These are phyloP conservation scores for Coemansia sp. DNA, from an alignment of 192 early-diverging fungal genomes.

Conservation along the genomic window DNA sequence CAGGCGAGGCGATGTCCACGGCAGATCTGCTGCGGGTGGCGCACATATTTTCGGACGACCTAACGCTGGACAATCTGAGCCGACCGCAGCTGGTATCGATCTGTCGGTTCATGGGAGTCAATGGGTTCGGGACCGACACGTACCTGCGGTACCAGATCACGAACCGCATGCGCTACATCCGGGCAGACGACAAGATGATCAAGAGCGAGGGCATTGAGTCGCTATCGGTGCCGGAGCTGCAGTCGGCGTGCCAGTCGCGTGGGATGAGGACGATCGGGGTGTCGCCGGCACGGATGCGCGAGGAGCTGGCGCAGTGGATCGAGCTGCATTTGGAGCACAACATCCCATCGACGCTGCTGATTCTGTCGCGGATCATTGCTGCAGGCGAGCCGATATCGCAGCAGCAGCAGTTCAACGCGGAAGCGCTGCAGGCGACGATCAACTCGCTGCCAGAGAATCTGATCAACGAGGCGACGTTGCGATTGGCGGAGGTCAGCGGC, in stretches of 20 bases:
- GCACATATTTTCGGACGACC: conserved; percentile 88
- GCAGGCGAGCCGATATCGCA: conserved; percentile 75
- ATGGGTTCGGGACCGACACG: conserved; percentile 97
- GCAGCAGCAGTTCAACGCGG: conserved; percentile 70
- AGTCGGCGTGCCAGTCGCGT: conserved; percentile 81
- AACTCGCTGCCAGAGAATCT: conserved; percentile 88
- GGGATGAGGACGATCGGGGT: conserved; percentile 88
- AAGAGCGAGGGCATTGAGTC: conserved; percentile 82
- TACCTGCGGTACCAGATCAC: conserved; percentile 92
- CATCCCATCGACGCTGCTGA: conserved; percentile 85
- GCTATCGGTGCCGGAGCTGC: conserved; percentile 84
- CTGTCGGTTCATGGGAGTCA: conserved; percentile 92
- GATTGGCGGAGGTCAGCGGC: conserved; percentile 85
- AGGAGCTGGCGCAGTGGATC: conserved; percentile 90
- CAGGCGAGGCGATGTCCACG: conserved; percentile 79
- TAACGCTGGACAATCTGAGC: conserved; percentile 90
- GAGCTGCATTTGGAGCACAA: conserved; percentile 91
- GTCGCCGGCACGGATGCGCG: conserved; percentile 83
- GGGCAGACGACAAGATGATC: conserved; percentile 89
- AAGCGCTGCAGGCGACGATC: conserved; percentile 91
- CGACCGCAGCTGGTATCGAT: conserved; percentile 94
- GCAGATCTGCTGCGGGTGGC: conserved; percentile 82
- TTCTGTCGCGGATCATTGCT: conserved; percentile 85
- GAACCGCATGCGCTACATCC: conserved; percentile 79
- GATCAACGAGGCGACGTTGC: conserved; percentile 81